Evolutionary conservation across 148 eudicot species (phyloP), one percentile per base, ranked within the genome.

Genomic region (Chenopodium formosanum): DNA sequence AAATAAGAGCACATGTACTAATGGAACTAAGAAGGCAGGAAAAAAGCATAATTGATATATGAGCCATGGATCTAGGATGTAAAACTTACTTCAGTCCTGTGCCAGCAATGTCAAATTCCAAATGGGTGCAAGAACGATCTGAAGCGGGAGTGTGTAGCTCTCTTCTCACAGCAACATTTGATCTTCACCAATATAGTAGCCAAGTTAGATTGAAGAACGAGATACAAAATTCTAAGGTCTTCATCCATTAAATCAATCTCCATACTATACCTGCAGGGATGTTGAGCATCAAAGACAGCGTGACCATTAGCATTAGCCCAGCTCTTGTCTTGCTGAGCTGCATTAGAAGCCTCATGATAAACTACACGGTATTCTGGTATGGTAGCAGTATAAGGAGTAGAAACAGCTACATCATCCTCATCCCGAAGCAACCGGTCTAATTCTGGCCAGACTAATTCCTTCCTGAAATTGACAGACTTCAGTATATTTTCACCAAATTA

Each of bases 71-170:
- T 16, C 50, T 74, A 37, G 23, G 44, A 79, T 32, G 68, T 40
- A 79, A 27, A 83, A 90, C 99, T 87, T 88, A 96, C 99, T 75
- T 81, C 67, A 96, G 93, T 73, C 93, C 95, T 71, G 95, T 86
- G 83, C 92, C 91, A 82, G 94, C 78, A 81, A 94, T 90, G 81
- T 96, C 97, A 46, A 96, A 94, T 80, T 96, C 99, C 87, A 96
- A 82, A 85, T 96, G 99, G 29, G 92, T 94, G 90, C 99, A 96
- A 73, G 98, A 94, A 80, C 99, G 98, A 70, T 96, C 99, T 31
- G 99, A 96, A 75, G 90, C 92, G 34, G 94, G 90, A 29, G 90
- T 84, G 32, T 96, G 99, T 83, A 96, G 93, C 89, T 96, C 99
- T 83, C 37, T 94, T 86, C 81, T 92, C 78, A 92, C 93, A 88